Conservation (phyloP, 257 asterid species). For the Solanum pimpinellifolium region DNA sequence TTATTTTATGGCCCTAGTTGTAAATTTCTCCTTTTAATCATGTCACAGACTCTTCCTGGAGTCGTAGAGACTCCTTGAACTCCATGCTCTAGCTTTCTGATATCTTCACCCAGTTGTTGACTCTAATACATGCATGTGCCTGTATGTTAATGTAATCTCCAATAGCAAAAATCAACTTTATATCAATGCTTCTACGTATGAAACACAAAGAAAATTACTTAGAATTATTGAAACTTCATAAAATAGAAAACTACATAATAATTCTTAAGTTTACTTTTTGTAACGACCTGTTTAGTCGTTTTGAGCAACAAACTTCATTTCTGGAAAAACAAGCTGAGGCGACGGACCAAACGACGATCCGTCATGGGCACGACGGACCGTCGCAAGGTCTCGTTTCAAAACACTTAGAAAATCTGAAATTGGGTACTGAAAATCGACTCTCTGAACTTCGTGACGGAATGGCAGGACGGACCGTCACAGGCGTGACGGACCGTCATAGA, state of each 20-base stretch:
- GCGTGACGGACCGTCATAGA: too few species aligned
- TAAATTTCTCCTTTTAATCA: constrained; percentile 69
- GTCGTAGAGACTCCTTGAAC: constrained; percentile 96
- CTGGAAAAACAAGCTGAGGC: too few species aligned
- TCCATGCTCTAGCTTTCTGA: constrained; percentile 83
- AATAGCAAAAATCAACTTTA: constrained; percentile 1
- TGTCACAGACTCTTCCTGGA: constrained; percentile 94
- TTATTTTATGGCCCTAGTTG: too few species aligned
- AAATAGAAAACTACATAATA: neutral
- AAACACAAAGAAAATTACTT: neutral
- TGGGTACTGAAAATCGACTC: too few species aligned
- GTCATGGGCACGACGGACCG: too few species aligned
- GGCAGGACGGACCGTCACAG: too few species aligned
- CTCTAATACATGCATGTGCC: constrained; percentile 95
- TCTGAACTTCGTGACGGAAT: too few species aligned
- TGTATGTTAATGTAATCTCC: constrained; percentile 44
- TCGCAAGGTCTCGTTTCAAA: too few species aligned
- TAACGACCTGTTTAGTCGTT: too few species aligned
- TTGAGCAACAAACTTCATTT: too few species aligned
- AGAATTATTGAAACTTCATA: neutral
- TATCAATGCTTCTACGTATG: constrained; percentile 63
- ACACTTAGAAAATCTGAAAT: too few species aligned
- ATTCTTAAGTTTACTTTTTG: neutral
- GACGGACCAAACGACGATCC: too few species aligned
- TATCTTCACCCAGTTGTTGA: constrained; percentile 93